Percentiles rank a stretch among this genome's conserved stretches.
phyloP scores from a whole-genome alignment of 169 alveolate genomes.

The Besnoitia besnoiti region DNA sequence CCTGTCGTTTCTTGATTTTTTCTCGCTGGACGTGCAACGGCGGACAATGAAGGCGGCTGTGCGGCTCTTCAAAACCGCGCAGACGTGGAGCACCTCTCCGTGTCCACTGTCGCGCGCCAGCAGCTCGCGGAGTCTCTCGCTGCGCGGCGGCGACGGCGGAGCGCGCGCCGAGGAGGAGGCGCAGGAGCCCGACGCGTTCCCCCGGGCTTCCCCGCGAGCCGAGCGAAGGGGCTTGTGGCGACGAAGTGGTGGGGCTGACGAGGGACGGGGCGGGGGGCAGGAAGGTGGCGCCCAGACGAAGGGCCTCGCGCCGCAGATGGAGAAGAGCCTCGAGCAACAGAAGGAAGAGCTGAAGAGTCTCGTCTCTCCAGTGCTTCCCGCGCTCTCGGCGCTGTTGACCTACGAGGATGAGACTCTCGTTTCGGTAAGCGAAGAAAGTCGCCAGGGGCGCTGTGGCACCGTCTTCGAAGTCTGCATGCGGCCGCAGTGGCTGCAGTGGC shows the following conservation, averaged over 20 bases:
- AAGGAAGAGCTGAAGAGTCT: slow-evolving; percentile 37
- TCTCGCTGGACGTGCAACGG: slow-evolving; percentile 62
- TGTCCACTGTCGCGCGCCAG: not conserved
- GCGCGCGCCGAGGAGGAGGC: not conserved
- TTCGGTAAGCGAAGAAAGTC: slow-evolving; percentile 19
- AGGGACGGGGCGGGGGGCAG: not conserved
- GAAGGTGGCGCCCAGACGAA: not conserved
- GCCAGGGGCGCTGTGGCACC: too few relatives aligned
- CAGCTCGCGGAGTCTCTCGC: not conserved
- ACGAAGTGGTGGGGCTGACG: not conserved
- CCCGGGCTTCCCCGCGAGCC: not conserved
- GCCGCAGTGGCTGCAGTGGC: too few relatives aligned
- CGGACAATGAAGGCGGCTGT: slow-evolving; percentile 56
- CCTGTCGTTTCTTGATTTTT: slow-evolving; percentile 52
- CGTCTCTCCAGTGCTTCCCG: slow-evolving; percentile 47
- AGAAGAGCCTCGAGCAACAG: slow-evolving; percentile 44
- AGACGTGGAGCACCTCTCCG: not conserved
- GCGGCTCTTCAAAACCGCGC: slow-evolving; percentile 52
- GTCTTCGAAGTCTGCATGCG: too few relatives aligned
- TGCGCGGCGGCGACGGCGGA: not conserved
- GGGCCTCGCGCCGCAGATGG: not conserved
- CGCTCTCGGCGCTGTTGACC: slow-evolving; percentile 45
- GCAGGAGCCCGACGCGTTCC: not conserved
- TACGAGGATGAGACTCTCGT: slow-evolving; percentile 59
- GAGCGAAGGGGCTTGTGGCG: not conserved